Conservation (phyloP, 768 basidiomycete species). For the Trichaptum fuscoviolaceum region DNA sequence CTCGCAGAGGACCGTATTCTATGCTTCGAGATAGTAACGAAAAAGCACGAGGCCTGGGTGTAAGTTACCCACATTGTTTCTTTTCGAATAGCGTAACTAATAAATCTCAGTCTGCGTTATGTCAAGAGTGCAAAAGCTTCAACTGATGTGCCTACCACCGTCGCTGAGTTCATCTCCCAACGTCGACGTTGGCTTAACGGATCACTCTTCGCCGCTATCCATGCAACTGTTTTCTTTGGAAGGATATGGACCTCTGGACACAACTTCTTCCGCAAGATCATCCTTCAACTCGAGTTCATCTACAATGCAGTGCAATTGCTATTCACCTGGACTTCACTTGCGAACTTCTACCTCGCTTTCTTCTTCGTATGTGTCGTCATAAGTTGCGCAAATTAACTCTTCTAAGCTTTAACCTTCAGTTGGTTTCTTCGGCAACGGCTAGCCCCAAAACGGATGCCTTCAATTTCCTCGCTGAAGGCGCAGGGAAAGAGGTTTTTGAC, state of each 20-base stretch:
- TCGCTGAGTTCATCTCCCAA: slow-evolving; percentile 94
- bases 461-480: slow-evolving; percentile 69
- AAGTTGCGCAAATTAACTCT: slow-evolving; percentile 18
- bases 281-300: slow-evolving; percentile 80
- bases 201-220: slow-evolving; percentile 88
- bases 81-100: neutral
- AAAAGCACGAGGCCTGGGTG: slow-evolving; percentile 81
- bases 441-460: slow-evolving; percentile 60
- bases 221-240: slow-evolving; percentile 85
- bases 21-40: slow-evolving; percentile 91
- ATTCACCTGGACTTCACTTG: slow-evolving; percentile 92
- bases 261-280: slow-evolving; percentile 74
- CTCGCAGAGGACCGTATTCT: slow-evolving; percentile 87
- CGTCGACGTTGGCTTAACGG: slow-evolving; percentile 87
- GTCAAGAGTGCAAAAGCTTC: slow-evolving; percentile 93
- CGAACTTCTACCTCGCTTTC: slow-evolving; percentile 92
- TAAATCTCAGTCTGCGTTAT: slow-evolving; percentile 56
- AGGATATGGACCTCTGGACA: slow-evolving; percentile 93
- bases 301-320: slow-evolving; percentile 87
- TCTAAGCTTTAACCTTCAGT: slow-evolving; percentile 36
- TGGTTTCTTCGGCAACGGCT: slow-evolving; percentile 75
- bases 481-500: slow-evolving; percentile 70
- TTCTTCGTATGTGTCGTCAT: slow-evolving; percentile 65
- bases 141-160: slow-evolving; percentile 90
- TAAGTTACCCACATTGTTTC: slow-evolving; percentile 34